A percentile compares a stretch with the other conserved stretches of the same genome.
Conservation (phyloP, 1,284 basidiomycete species). For the Cystobasidiaceae sp. region DNA sequence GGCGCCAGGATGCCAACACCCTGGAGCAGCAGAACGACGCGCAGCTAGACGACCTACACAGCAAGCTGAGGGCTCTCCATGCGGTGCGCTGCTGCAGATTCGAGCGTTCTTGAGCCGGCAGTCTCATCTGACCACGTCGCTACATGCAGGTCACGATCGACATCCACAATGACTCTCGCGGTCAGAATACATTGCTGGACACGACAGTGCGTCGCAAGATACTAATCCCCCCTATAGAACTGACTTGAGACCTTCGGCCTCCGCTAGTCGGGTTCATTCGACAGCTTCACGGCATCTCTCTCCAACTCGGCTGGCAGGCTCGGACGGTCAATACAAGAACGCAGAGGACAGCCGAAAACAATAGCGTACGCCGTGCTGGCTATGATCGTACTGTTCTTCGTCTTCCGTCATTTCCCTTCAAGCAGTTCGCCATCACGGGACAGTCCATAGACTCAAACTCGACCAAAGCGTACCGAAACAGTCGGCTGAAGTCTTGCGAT, state of each 20-base stretch:
- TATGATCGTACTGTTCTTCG: conserved; percentile 13
- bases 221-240: too few relatives aligned
- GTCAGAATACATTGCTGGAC: conserved; percentile 39
- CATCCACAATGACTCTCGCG: conserved; percentile 40
- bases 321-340: conserved; percentile 14
- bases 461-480: too few relatives aligned
- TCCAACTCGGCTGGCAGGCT: conserved; percentile 28
- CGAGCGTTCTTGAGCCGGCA: not conserved
- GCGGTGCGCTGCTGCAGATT: conserved; percentile 27
- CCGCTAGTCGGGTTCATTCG: conserved; percentile 38
- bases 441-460: too few relatives aligned
- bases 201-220: conserved; percentile 35
- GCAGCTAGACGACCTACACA: conserved; percentile 38
- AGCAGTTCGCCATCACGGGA: too few relatives aligned
- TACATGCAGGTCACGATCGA: conserved; percentile 39
- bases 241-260: not conserved
- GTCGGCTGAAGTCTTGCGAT: too few relatives aligned
- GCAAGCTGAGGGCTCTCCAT: conserved; percentile 37
- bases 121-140: not conserved
- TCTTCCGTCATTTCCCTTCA: conserved; percentile 4
- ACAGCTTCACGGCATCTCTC: conserved; percentile 39
- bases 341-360: conserved; percentile 5
- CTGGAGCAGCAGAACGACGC: conserved; percentile 41
- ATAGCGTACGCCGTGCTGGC: conserved; percentile 1
- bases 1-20: conserved; percentile 29